phyloP scores from a whole-genome alignment of 2,329 filamentous ascomycete species.

The Cercospora canescens region DNA sequence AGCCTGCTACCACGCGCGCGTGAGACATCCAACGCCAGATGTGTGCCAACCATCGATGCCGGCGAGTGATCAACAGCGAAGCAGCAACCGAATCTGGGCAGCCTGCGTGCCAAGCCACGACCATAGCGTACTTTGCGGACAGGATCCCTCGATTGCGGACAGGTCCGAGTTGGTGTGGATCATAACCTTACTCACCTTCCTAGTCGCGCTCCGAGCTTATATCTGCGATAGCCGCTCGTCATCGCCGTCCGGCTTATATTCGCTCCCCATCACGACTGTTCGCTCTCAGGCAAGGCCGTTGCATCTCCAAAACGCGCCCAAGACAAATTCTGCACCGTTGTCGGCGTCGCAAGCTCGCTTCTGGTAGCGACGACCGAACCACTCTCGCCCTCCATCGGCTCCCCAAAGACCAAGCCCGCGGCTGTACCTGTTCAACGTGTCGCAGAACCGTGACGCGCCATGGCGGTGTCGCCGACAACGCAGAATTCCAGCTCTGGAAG shows the following conservation, averaged over 20 bases:
- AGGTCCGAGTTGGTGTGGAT: neutral
- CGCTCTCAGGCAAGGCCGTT: neutral
- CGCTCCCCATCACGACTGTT: neutral
- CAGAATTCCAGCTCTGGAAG: constrained; percentile 40
- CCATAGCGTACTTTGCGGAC: neutral
- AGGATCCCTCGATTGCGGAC: constrained; percentile 1
- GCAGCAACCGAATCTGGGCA: neutral
- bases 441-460: neutral
- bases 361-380: neutral
- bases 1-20: constrained; percentile 7
- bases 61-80: neutral
- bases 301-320: neutral
- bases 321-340: neutral
- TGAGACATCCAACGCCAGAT: constrained; percentile 6
- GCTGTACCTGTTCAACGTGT: neutral
- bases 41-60: neutral
- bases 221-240: neutral
- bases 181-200: neutral
- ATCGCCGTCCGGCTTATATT: neutral
- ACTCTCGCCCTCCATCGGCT: neutral
- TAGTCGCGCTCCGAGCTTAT: neutral
- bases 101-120: constrained; percentile 1
- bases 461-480: constrained; percentile 23
- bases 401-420: neutral
- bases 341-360: neutral